Percentiles rank a stretch among this genome's conserved stretches.
These are phyloP conservation scores for Tuber melanosporum DNA, from an alignment of 495 filamentous ascomycete genomes.

Conservation along the genomic window DNA sequence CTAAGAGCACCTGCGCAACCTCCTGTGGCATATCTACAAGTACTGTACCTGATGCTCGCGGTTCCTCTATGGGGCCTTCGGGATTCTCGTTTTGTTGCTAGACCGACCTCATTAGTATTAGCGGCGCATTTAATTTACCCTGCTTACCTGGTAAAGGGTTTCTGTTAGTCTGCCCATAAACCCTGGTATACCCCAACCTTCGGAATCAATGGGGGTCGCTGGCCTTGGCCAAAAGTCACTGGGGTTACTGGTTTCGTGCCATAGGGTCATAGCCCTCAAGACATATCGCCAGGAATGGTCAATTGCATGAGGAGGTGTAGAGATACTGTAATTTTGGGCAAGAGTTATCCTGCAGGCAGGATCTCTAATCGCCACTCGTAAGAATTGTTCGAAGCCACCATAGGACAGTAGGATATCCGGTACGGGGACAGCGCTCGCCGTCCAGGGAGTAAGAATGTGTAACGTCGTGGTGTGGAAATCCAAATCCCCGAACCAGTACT, in stretches of 20 bases:
- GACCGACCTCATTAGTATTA: background rate
- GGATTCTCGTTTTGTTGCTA: background rate
- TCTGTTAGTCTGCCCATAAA: background rate
- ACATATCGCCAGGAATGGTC: background rate
- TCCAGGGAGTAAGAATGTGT: background rate
- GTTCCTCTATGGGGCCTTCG: background rate
- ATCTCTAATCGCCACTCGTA: background rate
- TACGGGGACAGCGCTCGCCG: background rate
- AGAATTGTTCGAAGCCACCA: background rate
- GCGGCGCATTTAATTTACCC: background rate
- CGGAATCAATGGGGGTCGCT: background rate
- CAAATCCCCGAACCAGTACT: background rate
- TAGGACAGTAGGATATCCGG: background rate
- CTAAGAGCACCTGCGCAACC: background rate
- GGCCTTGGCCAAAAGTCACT: background rate
- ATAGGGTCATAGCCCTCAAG: conserved; percentile 2
- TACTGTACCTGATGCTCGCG: background rate
- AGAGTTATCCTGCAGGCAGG: background rate
- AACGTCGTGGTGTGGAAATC: background rate
- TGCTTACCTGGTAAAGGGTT: background rate
- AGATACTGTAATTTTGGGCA: background rate
- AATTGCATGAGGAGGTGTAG: background rate
- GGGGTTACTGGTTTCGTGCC: background rate
- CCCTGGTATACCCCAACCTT: background rate
- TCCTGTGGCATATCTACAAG: background rate